Conservation (phyloP, 2,329 filamentous ascomycete species). For the Metarhizium robertsii region DNA sequence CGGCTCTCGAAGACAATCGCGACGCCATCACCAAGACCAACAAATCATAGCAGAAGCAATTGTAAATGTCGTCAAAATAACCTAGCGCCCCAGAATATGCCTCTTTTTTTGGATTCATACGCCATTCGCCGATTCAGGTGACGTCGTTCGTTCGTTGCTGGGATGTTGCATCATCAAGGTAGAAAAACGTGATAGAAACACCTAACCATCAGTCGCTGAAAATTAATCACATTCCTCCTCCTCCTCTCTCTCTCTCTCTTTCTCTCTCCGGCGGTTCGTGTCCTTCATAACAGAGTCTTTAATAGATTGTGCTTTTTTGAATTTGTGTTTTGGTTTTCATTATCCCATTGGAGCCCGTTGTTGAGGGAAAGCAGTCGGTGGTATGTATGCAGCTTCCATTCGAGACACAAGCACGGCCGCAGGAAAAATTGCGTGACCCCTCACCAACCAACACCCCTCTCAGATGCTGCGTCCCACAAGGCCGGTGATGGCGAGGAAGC, state of each 20-base stretch:
- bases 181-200: slow-evolving; percentile 11
- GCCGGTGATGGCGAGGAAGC: background rate
- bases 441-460: background rate
- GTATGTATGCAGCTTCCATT: background rate
- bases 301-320: background rate
- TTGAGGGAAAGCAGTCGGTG: background rate
- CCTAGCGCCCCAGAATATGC: slow-evolving; percentile 28
- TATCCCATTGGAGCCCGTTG: background rate
- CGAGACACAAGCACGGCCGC: background rate
- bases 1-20: slow-evolving; percentile 10
- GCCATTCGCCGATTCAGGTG: slow-evolving; percentile 29
- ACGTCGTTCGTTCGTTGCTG: slow-evolving; percentile 22
- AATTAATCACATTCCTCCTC: background rate
- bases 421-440: background rate
- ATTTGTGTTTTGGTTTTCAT: background rate
- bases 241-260: too few species aligned
- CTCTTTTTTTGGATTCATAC: slow-evolving; percentile 24
- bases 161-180: slow-evolving; percentile 23
- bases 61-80: slow-evolving; percentile 24
- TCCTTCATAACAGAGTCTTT: background rate
- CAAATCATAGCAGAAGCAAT: slow-evolving; percentile 7
- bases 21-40: slow-evolving; percentile 10
- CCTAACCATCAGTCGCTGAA: slow-evolving; percentile 1
- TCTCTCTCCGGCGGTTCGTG: background rate
- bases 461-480: background rate